Conservation (phyloP, 176 grass and related monocot genomes). For the Leersia perrieri region DNA sequence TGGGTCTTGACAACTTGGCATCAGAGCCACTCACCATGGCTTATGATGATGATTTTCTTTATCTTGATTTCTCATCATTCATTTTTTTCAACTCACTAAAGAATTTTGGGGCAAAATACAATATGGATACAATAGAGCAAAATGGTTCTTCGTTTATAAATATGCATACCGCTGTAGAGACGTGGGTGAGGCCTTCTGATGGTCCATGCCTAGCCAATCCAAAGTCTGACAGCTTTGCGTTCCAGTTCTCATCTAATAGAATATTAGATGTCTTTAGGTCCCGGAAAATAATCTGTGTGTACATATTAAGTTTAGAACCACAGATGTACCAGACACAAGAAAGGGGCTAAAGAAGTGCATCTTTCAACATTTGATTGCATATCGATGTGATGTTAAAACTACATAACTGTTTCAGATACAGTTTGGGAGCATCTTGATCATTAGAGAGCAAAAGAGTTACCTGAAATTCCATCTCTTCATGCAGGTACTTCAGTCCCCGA, state of each 20-base stretch:
- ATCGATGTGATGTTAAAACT: neutral
- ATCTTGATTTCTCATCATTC: neutral
- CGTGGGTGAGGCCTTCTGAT: slow-evolving; percentile 83
- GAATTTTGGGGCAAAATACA: slow-evolving; percentile 2
- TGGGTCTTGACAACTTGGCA: too few relatives aligned
- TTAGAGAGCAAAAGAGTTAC: slow-evolving; percentile 40
- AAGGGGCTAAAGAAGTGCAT: neutral
- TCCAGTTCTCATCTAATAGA: slow-evolving; percentile 89
- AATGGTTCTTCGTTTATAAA: neutral
- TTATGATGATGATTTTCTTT: neutral
- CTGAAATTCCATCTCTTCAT: slow-evolving; percentile 99
- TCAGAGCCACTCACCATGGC: too few relatives aligned
- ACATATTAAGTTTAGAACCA: slow-evolving; percentile 17
- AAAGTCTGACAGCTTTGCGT: slow-evolving; percentile 97
- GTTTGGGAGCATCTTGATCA: neutral
- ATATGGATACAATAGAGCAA: neutral
- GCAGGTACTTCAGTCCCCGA: slow-evolving; percentile 75
- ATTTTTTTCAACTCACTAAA: neutral
- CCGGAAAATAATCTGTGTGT: slow-evolving; percentile 85
- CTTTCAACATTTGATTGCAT: neutral
- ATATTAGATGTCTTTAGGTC: slow-evolving; percentile 97
- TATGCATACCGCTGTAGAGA: slow-evolving; percentile 83
- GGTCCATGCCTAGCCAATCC: slow-evolving; percentile 98
- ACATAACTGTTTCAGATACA: neutral
- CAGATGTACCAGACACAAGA: neutral